Evolutionary conservation across 441 rosid genomes (phyloP), one percentile per base, ranked within the genome.

Genomic region (Gossypium gossypioides): DNA sequence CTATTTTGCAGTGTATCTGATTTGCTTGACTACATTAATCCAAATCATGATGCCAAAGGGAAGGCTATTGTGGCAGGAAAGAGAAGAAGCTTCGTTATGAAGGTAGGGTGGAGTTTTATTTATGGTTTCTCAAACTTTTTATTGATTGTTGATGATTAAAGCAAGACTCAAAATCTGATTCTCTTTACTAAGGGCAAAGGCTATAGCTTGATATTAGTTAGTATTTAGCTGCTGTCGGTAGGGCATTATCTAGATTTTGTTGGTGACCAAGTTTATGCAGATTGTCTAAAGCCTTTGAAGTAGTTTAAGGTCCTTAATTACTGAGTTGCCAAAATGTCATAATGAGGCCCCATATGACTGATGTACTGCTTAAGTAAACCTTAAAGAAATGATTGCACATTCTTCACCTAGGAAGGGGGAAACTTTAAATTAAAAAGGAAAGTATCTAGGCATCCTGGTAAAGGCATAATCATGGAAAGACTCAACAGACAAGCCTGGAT

Each of bases 1-100:
- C 73, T 56, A 15, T 62, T 70, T 83, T 76, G 74, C 88, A 89
- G 92, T 77, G 92, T 89, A 58, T 87, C 95, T 16, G 95, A 89
- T 79, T 84, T 89, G 74, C 90, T 89, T 29, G 92, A 89, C 80
- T 89, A 85, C 83, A 89, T 89, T 75, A 87, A 85, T 80, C 92
- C 90, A 73, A 86, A 83, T 80, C 87, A 87, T 56, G 87, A 83
- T 75, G 82, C 81, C 74, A 87, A 89, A 78, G 92, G 88, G 59
- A 86, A 86, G 76, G 86, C 77, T 69, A 78, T 78, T 46, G 72
- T 76, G 32, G 83, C 87, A 50, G 79, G 83, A 34, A 87, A 79
- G 84, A 86, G 90, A 80, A 89, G 81, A 80, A 81, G 56, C 77
- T 82, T 80, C 55, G 76, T 80, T 65, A 68, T 83, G 76, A 87